A percentile compares a stretch with the other conserved stretches of the same genome.
phyloP scores from a whole-genome alignment of 2,329 filamentous ascomycete genomes.

The Fusarium transvaalense region DNA sequence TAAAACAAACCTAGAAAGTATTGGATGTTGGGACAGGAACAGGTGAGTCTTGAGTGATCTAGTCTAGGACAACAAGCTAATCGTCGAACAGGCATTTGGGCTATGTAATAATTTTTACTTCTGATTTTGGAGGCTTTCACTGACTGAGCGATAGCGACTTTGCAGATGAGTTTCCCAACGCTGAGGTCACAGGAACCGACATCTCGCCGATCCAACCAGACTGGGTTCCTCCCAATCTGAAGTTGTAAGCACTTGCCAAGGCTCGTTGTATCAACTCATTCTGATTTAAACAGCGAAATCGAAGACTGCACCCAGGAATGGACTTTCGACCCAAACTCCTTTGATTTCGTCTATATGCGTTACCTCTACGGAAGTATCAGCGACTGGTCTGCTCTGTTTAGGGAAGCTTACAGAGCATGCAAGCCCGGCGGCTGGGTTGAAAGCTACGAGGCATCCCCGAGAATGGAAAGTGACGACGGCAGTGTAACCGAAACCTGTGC shows the following conservation, averaged over 20 bases:
- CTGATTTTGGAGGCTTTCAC: fast-evolving
- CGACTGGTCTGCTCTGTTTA: constrained; percentile 67
- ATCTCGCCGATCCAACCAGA: constrained; percentile 68
- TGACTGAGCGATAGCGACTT: constrained; percentile 58
- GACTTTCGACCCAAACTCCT: constrained; percentile 52
- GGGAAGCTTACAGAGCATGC: constrained; percentile 63
- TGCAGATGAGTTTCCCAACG: constrained; percentile 59
- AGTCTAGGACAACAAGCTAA: fast-evolving
- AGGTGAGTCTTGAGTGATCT: constrained; percentile 49
- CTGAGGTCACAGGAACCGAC: constrained; percentile 64
- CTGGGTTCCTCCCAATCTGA: constrained; percentile 62
- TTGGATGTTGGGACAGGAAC: constrained; percentile 69
- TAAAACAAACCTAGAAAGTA: constrained; percentile 23
- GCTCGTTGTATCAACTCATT: fast-evolving
- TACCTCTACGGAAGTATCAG: constrained; percentile 67
- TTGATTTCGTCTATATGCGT: constrained; percentile 72
- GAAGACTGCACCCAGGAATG: constrained; percentile 52
- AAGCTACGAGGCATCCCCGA: constrained; percentile 49
- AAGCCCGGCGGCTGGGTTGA: constrained; percentile 66
- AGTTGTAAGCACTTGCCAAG: constrained; percentile 44
- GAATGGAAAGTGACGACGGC: constrained; percentile 51
- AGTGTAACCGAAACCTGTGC: constrained; percentile 48
- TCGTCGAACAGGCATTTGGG: constrained; percentile 56
- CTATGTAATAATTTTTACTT: constrained; percentile 48
- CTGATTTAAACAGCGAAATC: constrained; percentile 23